Percentiles rank a stretch among this genome's conserved stretches.
These are phyloP conservation scores for Coemansia sp. DNA, from an alignment of 192 early-diverging fungal genomes.

Conservation along the genomic window DNA sequence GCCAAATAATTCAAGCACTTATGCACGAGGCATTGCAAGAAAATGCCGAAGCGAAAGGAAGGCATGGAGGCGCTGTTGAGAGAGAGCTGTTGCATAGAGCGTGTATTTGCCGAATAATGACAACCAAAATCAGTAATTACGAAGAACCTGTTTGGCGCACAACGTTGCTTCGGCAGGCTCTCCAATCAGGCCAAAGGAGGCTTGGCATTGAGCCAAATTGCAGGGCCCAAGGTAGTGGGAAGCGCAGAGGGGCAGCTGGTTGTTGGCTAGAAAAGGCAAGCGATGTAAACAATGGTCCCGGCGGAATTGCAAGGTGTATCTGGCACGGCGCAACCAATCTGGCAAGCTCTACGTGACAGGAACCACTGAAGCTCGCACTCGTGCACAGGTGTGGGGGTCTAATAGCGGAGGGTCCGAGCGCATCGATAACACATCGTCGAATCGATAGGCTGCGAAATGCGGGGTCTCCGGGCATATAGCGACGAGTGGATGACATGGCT, in stretches of 20 bases:
- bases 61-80: neutral
- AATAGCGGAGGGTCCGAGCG: slow-evolving; percentile 4
- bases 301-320: neutral
- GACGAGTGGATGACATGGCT: neutral
- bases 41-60: neutral
- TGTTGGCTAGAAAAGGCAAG: neutral
- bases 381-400: neutral
- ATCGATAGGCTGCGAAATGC: neutral
- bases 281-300: neutral
- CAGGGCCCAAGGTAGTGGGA: slow-evolving; percentile 5
- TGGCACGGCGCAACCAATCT: neutral
- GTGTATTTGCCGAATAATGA: neutral
- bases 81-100: neutral
- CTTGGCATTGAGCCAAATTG: neutral
- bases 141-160: neutral
- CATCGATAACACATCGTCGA: neutral
- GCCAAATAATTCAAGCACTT: neutral
- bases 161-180: neutral
- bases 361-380: neutral
- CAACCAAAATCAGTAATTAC: neutral
- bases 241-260: neutral
- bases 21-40: neutral
- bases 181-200: slow-evolving; percentile 2
- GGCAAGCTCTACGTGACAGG: neutral
- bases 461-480: neutral